Evolutionary conservation across 1,284 basidiomycete species (phyloP).

Genomic region (Wolfiporia cocos): DNA sequence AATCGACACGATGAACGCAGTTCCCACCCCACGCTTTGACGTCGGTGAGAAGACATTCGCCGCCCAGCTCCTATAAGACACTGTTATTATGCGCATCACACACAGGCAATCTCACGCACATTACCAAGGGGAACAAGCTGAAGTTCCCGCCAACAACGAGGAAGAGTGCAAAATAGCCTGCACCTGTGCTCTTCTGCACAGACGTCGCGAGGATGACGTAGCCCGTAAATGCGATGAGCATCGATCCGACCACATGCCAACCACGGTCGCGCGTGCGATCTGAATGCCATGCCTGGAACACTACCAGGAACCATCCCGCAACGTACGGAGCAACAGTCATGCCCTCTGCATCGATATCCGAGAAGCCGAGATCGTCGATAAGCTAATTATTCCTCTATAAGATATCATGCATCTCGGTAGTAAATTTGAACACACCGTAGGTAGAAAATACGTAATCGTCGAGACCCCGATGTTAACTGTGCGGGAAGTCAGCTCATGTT

Average conservation of each 20-base stretch:
- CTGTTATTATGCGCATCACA: neutral
- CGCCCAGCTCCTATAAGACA: conserved; percentile 43
- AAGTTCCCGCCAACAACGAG: conserved; percentile 48
- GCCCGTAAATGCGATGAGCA: conserved; percentile 36
- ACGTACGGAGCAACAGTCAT: conserved; percentile 49
- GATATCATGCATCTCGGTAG: too few species aligned
- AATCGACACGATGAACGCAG: conserved; percentile 51
- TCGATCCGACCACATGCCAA: conserved; percentile 46
- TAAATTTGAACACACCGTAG: conserved; percentile 38
- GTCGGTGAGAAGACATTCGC: conserved; percentile 51
- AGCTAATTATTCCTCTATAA: too few species aligned
- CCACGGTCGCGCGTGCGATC: conserved; percentile 47
- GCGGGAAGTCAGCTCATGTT: too few species aligned
- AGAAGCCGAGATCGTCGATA: conserved; percentile 47
- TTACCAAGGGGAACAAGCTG: conserved; percentile 50
- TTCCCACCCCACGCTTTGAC: conserved; percentile 51
- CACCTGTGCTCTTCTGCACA: conserved; percentile 43
- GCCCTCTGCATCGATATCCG: conserved; percentile 48
- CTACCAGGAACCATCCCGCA: conserved; percentile 47
- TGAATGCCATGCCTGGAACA: conserved; percentile 46
- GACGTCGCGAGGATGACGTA: conserved; percentile 47
- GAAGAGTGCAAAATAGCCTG: conserved; percentile 51
- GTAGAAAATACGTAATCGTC: conserved; percentile 49
- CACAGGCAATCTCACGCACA: conserved; percentile 29
- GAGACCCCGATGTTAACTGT: conserved; percentile 51